These are phyloP conservation scores for Mycena metata DNA, from an alignment of 768 basidiomycete genomes.

Conservation along the genomic window DNA sequence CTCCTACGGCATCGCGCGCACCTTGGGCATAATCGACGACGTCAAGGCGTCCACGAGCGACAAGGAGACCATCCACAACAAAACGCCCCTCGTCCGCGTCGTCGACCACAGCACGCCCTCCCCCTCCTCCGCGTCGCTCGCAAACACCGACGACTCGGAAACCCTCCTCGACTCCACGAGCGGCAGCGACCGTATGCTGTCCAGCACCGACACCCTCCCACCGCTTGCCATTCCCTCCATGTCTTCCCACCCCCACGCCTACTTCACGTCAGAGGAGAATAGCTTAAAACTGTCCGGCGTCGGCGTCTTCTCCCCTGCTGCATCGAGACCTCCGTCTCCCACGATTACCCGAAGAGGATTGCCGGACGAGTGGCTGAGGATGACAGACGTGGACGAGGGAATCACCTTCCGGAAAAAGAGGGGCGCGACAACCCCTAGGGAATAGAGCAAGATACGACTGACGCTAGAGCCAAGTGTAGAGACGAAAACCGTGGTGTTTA, in stretches of 20 bases:
- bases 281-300: slow-evolving; percentile 75
- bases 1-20: slow-evolving; percentile 87
- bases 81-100: slow-evolving; percentile 51
- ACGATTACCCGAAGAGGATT: slow-evolving; percentile 58
- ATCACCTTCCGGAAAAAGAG: slow-evolving; percentile 25
- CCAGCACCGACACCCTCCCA: slow-evolving; percentile 29
- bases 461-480: background rate
- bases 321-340: slow-evolving; percentile 77
- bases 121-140: slow-evolving; percentile 39
- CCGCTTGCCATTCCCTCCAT: slow-evolving; percentile 31
- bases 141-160: slow-evolving; percentile 47
- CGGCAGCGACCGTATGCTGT: slow-evolving; percentile 14
- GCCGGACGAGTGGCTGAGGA: slow-evolving; percentile 41
- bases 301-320: slow-evolving; percentile 79
- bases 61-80: slow-evolving; percentile 54
- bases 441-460: background rate
- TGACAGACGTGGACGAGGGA: slow-evolving; percentile 39
- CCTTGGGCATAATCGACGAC: slow-evolving; percentile 81
- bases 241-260: slow-evolving; percentile 57
- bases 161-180: slow-evolving; percentile 20
- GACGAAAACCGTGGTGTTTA: slow-evolving; percentile 4
- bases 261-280: slow-evolving; percentile 65
- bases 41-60: slow-evolving; percentile 82
- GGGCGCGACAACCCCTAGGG: slow-evolving; percentile 7
- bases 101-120: slow-evolving; percentile 42